Percentiles rank a stretch among this genome's conserved stretches.
Evolutionary conservation across 164 flowering plant species (phyloP).

Genomic region (Sextonia rubra): DNA sequence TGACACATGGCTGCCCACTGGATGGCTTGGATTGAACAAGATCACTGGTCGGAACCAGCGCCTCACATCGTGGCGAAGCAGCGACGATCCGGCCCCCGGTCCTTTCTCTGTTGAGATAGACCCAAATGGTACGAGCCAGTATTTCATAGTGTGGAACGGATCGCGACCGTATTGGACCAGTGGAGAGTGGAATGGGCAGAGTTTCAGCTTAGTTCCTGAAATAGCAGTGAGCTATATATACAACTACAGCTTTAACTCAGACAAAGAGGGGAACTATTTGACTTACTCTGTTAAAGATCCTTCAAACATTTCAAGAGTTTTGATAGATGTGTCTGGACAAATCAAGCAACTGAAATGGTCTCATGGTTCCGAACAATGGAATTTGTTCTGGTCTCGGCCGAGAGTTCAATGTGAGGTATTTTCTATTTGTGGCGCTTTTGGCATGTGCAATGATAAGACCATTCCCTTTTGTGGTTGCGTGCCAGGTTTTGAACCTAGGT

Average conservation of each 20-base stretch:
- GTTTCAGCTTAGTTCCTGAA: constrained; percentile 17
- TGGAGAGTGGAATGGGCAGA: constrained; percentile 12
- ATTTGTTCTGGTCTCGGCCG: constrained; percentile 22
- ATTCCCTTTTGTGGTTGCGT: constrained; percentile 10
- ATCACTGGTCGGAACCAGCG: background rate
- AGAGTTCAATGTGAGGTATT: constrained; percentile 9
- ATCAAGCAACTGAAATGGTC: constrained; percentile 14
- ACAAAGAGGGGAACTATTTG: constrained; percentile 15
- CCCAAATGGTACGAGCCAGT: constrained; percentile 4
- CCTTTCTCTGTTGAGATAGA: constrained; percentile 7
- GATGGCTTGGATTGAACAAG: constrained; percentile 7
- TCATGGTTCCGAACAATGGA: background rate
- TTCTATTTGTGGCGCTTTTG: constrained; percentile 20
- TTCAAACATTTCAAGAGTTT: constrained; percentile 6
- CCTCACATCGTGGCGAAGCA: constrained; percentile 12
- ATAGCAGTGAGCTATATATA: constrained; percentile 11
- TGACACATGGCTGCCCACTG: constrained; percentile 8
- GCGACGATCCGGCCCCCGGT: constrained; percentile 15
- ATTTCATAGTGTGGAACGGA: constrained; percentile 2
- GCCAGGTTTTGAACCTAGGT: constrained; percentile 15
- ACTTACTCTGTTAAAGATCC: constrained; percentile 4
- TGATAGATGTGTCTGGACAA: constrained; percentile 19
- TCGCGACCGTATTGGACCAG: constrained; percentile 4
- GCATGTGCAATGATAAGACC: constrained; percentile 13
- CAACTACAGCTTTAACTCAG: constrained; percentile 9